phyloP scores from a whole-genome alignment of 2,329 filamentous ascomycete genomes.

The Hypoxylon sp. region DNA sequence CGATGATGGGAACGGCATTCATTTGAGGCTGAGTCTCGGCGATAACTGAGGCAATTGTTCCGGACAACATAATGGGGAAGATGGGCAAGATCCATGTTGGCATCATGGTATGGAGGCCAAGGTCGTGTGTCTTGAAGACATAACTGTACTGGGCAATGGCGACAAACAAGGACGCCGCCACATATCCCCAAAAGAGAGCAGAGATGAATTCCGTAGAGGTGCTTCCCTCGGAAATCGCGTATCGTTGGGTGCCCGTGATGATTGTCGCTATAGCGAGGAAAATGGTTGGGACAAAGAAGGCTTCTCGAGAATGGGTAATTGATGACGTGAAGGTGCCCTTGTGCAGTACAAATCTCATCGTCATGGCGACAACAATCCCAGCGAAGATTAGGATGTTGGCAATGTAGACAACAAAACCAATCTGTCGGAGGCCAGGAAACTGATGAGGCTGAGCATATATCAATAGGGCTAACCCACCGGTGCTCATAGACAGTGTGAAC shows the following conservation, averaged over 20 bases:
- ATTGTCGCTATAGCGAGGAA: conserved; percentile 79
- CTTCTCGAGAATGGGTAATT: conserved; percentile 74
- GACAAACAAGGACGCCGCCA: conserved; percentile 68
- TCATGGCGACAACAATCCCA: conserved; percentile 65
- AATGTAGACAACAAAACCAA: conserved; percentile 76
- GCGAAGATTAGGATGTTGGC: conserved; percentile 75
- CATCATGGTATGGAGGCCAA: conserved; percentile 75
- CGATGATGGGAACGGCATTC: conserved; percentile 71
- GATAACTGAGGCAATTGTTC: conserved; percentile 77
- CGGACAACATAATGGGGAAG: conserved; percentile 79
- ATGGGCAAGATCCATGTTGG: conserved; percentile 81
- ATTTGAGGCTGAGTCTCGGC: conserved; percentile 69
- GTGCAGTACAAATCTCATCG: conserved; percentile 71
- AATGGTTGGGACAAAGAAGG: conserved; percentile 79
- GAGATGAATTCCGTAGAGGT: conserved; percentile 69
- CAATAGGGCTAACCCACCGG: conserved; percentile 76
- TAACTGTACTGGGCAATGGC: conserved; percentile 76
- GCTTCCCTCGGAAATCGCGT: conserved; percentile 71
- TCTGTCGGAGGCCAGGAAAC: conserved; percentile 72
- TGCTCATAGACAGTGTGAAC: conserved; percentile 82
- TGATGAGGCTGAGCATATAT: conserved; percentile 72
- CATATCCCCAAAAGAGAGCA: conserved; percentile 78
- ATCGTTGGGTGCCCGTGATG: conserved; percentile 74
- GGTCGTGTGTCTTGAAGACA: conserved; percentile 71
- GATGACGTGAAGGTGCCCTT: conserved; percentile 66